phyloP scores from a whole-genome alignment of 176 grass and related monocot genomes.

The Triticum dicoccoides region DNA sequence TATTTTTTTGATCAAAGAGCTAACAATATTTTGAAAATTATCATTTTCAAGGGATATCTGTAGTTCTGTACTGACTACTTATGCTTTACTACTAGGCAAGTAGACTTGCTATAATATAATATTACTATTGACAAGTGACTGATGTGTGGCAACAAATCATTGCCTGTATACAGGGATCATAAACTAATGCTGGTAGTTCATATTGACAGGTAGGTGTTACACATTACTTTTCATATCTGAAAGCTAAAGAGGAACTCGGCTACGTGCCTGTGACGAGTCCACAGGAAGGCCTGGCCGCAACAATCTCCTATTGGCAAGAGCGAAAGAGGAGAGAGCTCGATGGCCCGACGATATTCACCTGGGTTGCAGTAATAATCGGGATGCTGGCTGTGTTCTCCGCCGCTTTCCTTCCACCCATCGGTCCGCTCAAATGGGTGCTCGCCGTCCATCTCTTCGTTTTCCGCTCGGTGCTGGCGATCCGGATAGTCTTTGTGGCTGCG shows the following conservation, averaged over 20 bases:
- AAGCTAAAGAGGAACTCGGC: constrained; percentile 76
- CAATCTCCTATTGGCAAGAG: constrained; percentile 70
- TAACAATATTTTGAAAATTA: not conserved
- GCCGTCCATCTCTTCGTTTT: constrained; percentile 54
- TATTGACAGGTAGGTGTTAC: constrained; percentile 74
- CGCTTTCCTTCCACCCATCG: constrained; percentile 60
- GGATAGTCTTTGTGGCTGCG: constrained; percentile 42
- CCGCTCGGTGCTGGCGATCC: constrained; percentile 36
- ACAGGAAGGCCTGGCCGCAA: constrained; percentile 56
- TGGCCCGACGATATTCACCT: constrained; percentile 70
- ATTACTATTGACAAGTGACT: constrained; percentile 1
- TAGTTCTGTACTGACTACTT: not conserved
- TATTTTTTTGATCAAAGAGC: not conserved
- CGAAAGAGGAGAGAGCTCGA: constrained; percentile 76
- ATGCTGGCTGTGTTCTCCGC: constrained; percentile 51
- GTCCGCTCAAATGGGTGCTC: constrained; percentile 53
- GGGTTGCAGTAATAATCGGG: constrained; percentile 46
- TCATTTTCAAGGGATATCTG: not conserved
- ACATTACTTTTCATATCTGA: constrained; percentile 82
- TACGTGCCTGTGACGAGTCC: constrained; percentile 70
- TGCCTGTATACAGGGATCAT: not conserved
- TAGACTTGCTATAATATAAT: not conserved
- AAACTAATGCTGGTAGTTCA: constrained; percentile 22
- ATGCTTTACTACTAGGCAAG: not conserved
- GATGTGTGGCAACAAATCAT: constrained; percentile 30